phyloP scores from a whole-genome alignment of 176 grass and related monocot species.

The Triticum urartu region DNA sequence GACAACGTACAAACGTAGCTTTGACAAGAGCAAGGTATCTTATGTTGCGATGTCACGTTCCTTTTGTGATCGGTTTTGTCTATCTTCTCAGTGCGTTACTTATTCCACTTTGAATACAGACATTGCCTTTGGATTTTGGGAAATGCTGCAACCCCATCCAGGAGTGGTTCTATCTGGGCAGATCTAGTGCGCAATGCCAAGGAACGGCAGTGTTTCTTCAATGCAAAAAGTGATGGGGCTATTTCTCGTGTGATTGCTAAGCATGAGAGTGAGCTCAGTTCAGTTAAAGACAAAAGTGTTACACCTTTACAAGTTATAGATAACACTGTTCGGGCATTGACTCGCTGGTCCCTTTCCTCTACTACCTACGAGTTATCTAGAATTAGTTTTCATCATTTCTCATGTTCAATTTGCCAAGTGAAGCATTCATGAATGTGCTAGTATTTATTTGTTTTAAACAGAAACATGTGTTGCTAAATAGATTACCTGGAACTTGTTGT shows the following conservation, averaged over 20 bases:
- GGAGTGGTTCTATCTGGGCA: slow-evolving; percentile 45
- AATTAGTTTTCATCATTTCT: slow-evolving; percentile 2
- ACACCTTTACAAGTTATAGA: slow-evolving; percentile 23
- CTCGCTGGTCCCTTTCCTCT: slow-evolving; percentile 10
- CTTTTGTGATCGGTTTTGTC: slow-evolving; percentile 12
- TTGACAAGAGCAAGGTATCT: slow-evolving; percentile 66
- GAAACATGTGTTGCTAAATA: background rate
- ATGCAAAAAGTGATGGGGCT: slow-evolving; percentile 39
- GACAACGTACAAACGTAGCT: slow-evolving; percentile 58
- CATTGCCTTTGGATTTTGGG: slow-evolving; percentile 67
- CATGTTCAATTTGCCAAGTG: background rate
- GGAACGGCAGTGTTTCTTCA: slow-evolving; percentile 49
- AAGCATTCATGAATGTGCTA: background rate
- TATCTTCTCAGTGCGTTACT: background rate
- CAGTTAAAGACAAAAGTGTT: slow-evolving; percentile 21
- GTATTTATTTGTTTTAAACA: background rate
- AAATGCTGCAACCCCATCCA: slow-evolving; percentile 41
- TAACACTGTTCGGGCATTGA: slow-evolving; percentile 26
- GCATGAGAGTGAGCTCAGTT: slow-evolving; percentile 12
- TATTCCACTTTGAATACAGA: slow-evolving; percentile 29
- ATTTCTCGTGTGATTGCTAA: slow-evolving; percentile 33
- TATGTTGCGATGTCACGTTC: background rate
- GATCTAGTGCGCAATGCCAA: slow-evolving; percentile 46
- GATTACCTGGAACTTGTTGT: background rate
- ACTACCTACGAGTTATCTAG: background rate